Conservation (phyloP, 345 rosid species). For the Chamaenerion angustifolium region DNA sequence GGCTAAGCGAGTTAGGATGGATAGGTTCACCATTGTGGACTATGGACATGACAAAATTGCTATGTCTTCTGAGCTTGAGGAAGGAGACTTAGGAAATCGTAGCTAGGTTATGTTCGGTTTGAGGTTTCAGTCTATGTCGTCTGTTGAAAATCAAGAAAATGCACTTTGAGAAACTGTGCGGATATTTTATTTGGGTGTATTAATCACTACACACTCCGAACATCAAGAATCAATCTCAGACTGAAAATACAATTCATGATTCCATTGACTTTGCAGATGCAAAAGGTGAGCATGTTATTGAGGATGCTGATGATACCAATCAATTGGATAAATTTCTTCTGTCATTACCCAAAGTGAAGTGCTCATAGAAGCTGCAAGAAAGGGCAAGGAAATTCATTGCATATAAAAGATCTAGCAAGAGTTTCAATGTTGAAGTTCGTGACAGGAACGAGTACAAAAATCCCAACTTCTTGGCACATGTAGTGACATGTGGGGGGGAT, state of each 20-base stretch:
- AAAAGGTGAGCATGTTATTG: constrained; percentile 21
- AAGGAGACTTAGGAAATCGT: constrained; percentile 24
- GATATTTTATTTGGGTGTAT: constrained; percentile 25
- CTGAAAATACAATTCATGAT: constrained; percentile 16
- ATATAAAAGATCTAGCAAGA: constrained; percentile 69
- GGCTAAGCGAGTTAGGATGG: constrained; percentile 16
- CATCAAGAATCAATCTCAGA: constrained; percentile 24
- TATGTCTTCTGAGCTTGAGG: constrained; percentile 64
- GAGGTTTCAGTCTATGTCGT: constrained; percentile 11
- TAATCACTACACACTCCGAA: constrained; percentile 35
- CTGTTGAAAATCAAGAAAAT: constrained; percentile 27
- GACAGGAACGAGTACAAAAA: constrained; percentile 89
- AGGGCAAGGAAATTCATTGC: constrained; percentile 68
- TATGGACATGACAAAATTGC: constrained; percentile 56
- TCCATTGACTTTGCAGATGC: constrained; percentile 24
- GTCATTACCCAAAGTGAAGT: constrained; percentile 38
- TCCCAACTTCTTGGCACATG: constrained; percentile 85
- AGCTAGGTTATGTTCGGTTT: constrained; percentile 10
- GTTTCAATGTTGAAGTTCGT: constrained; percentile 90
- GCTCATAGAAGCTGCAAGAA: constrained; percentile 77
- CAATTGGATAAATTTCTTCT: constrained; percentile 68
- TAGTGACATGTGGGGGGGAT: constrained; percentile 86
- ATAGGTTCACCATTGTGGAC: constrained; percentile 44
- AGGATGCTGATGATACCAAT: constrained; percentile 28
- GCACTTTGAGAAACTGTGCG: constrained; percentile 22